Percentiles rank a stretch among this genome's conserved stretches.
Conservation (phyloP, 1,139 yeast species). For the Candida albicans region DNA sequence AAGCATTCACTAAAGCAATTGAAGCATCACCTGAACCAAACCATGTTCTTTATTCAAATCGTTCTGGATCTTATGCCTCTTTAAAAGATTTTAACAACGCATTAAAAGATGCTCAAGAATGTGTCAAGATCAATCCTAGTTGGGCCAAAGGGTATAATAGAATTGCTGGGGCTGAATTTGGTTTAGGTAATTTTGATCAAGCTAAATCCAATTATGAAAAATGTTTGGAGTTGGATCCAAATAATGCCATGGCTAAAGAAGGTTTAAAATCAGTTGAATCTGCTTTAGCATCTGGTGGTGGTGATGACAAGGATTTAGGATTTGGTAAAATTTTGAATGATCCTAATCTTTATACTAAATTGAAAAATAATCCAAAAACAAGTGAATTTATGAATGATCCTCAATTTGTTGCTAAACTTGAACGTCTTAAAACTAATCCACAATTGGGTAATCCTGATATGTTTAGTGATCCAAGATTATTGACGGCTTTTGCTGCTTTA, state of each 20-base stretch:
- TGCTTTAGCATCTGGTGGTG: slow-evolving; percentile 32
- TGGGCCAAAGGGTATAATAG: slow-evolving; percentile 98
- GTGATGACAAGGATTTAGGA: slow-evolving; percentile 67
- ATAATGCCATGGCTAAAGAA: slow-evolving; percentile 82
- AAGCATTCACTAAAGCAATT: slow-evolving; percentile 80
- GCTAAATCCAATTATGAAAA: slow-evolving; percentile 71
- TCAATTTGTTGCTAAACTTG: slow-evolving; percentile 69
- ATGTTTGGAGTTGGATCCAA: slow-evolving; percentile 80
- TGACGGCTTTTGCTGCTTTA: slow-evolving; percentile 84
- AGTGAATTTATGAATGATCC: slow-evolving; percentile 88
- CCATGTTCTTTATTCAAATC: slow-evolving; percentile 87
- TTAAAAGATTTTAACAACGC: slow-evolving; percentile 73
- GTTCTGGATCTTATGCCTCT: slow-evolving; percentile 92
- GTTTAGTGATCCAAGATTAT: slow-evolving; percentile 78
- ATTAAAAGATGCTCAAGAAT: slow-evolving; percentile 76
- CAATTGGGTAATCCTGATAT: slow-evolving; percentile 66
- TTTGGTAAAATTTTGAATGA: slow-evolving; percentile 75
- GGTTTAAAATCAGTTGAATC: slow-evolving; percentile 73
- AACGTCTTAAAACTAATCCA: slow-evolving; percentile 70
- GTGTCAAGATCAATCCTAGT: slow-evolving; percentile 71
- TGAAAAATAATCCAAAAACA: slow-evolving; percentile 84
- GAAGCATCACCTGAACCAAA: slow-evolving; percentile 79
- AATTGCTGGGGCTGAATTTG: slow-evolving; percentile 90
- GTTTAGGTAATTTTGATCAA: slow-evolving; percentile 73
- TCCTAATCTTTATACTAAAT: slow-evolving; percentile 74